Percentiles rank a stretch among this genome's conserved stretches.
These are phyloP conservation scores for Tardiomyces blankii DNA, from an alignment of 1,139 yeast species.

Conservation along the genomic window DNA sequence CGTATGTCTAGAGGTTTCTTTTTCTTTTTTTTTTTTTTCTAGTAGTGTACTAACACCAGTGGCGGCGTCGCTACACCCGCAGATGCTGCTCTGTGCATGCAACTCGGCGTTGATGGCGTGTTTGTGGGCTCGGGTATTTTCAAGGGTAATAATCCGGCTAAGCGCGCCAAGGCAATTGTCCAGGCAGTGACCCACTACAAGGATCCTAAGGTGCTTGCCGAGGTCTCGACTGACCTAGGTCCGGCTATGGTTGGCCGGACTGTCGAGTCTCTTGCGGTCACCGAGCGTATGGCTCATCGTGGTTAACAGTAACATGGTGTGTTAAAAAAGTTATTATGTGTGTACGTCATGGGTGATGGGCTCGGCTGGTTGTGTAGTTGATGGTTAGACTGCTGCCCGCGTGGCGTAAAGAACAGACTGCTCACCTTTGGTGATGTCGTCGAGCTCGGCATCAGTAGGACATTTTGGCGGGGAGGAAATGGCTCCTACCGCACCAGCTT, in stretches of 20 bases:
- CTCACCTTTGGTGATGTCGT: not conserved
- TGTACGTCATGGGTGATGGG: too few relatives aligned
- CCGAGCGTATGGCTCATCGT: not conserved
- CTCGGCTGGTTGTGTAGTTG: too few relatives aligned
- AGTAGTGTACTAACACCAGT: not conserved
- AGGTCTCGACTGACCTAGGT: conserved; percentile 67
- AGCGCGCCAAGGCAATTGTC: conserved; percentile 70
- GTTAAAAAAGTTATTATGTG: not conserved
- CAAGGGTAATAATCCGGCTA: conserved; percentile 63
- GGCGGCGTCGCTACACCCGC: conserved; percentile 90
- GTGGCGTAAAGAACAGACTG: not conserved
- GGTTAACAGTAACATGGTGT: not conserved
- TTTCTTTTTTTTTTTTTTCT: not conserved
- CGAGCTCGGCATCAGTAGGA: not conserved
- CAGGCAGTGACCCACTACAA: conserved; percentile 69
- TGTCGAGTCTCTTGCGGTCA: not conserved
- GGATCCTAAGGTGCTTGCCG: conserved; percentile 54
- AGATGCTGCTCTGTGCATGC: conserved; percentile 84
- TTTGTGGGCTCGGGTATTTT: conserved; percentile 89
- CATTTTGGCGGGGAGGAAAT: not conserved
- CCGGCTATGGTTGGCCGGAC: conserved; percentile 54
- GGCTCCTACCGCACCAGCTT: conserved; percentile 4
- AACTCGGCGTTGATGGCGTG: conserved; percentile 84
- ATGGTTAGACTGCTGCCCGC: too few relatives aligned
- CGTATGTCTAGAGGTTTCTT: conserved; percentile 18